phyloP scores from a whole-genome alignment of 768 basidiomycete species.

The Favolaschia claudopus region DNA sequence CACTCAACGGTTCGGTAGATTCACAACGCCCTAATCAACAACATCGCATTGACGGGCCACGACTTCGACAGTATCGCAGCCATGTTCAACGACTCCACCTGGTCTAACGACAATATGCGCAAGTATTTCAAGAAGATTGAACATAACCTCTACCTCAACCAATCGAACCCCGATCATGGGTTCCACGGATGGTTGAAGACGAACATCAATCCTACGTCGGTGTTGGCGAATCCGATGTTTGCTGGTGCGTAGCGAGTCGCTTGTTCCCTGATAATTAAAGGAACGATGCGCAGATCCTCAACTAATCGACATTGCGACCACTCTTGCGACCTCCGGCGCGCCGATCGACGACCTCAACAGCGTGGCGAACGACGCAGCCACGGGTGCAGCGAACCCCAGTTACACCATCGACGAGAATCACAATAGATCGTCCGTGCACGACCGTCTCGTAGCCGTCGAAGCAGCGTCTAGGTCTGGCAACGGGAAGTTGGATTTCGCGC shows the following conservation, averaged over 20 bases:
- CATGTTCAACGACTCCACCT: conserved; percentile 34
- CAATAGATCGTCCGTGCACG: conserved; percentile 35
- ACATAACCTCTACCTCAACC: conserved; percentile 28
- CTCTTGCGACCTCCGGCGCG: conserved; percentile 23
- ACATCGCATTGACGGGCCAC: conserved; percentile 31
- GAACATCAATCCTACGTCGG: conserved; percentile 33
- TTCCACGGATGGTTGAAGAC: conserved; percentile 40
- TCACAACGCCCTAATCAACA: conserved; percentile 41
- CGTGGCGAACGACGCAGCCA: conserved; percentile 25
- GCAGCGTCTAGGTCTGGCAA: conserved; percentile 5
- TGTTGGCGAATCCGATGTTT: conserved; percentile 30
- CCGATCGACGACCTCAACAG: conserved; percentile 35
- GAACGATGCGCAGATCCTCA: conserved; percentile 30
- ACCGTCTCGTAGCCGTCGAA: conserved; percentile 29
- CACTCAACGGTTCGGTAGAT: conserved; percentile 20
- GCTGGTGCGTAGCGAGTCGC: conserved; percentile 26
- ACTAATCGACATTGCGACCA: conserved; percentile 28
- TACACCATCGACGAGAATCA: conserved; percentile 35
- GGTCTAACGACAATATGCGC: conserved; percentile 39
- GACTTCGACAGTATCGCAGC: conserved; percentile 36
- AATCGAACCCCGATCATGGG: conserved; percentile 33
- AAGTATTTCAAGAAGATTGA: conserved; percentile 36
- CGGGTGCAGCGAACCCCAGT: conserved; percentile 28
- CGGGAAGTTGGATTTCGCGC: conserved; percentile 22
- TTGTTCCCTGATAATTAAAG: not conserved